A percentile compares a stretch with the other conserved stretches of the same genome.
Conservation (phyloP, 768 basidiomycete genomes). For the Hygrocybe punicea region DNA sequence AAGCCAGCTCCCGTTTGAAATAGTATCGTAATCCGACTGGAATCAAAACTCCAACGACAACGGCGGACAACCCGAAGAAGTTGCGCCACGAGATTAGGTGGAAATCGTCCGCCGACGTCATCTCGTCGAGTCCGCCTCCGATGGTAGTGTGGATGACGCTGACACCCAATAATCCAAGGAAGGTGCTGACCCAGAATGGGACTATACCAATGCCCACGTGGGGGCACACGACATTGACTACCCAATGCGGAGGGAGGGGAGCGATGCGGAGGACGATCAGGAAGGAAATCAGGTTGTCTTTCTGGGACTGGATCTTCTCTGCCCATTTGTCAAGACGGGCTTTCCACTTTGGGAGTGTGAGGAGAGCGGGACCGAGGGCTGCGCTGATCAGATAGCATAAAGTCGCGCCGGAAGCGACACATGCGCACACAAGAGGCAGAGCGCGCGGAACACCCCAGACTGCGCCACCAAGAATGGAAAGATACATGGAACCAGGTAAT, state of each 20-base stretch:
- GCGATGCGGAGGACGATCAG: conserved; percentile 93
- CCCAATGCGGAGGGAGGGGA: conserved; percentile 95
- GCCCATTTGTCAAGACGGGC: conserved; percentile 79
- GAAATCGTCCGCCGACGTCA: conserved; percentile 93
- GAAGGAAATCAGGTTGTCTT: conserved; percentile 84
- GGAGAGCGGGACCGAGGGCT: conserved; percentile 87
- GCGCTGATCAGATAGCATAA: conserved; percentile 92
- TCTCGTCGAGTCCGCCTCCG: conserved; percentile 87
- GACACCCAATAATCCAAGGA: conserved; percentile 86
- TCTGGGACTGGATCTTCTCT: conserved; percentile 70
- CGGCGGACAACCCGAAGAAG: conserved; percentile 77
- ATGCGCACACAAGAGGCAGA: conserved; percentile 85
- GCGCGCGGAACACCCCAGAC: conserved; percentile 89
- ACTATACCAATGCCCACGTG: conserved; percentile 84
- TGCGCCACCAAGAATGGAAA: conserved; percentile 93
- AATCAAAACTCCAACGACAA: conserved; percentile 89
- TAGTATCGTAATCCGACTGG: conserved; percentile 86
- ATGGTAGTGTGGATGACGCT: conserved; percentile 95
- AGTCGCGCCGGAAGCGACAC: conserved; percentile 86
- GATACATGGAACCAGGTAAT: conserved; percentile 95
- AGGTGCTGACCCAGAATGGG: conserved; percentile 88
- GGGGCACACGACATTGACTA: conserved; percentile 88
- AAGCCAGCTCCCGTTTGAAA: conserved; percentile 62
- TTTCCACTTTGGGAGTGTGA: conserved; percentile 83
- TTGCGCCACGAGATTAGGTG: conserved; percentile 91